Evolutionary conservation across 768 basidiomycete genomes (phyloP), one percentile per base, ranked within the genome.

Genomic region (Podaxis pistillaris): DNA sequence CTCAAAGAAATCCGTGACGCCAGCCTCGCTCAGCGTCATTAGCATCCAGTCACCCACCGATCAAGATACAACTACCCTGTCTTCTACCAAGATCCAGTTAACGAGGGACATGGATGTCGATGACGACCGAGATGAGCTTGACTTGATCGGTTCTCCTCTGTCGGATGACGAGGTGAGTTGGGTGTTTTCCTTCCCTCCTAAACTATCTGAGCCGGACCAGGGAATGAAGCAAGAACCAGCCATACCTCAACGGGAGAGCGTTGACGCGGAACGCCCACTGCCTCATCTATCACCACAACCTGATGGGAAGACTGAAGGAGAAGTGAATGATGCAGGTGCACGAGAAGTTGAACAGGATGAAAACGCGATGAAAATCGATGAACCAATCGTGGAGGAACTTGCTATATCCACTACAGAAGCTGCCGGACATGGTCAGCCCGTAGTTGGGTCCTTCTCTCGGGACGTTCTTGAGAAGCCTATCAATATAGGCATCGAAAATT

Each of bases 121-220:
- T 60, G 74, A 77, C 37, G 71, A 68, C 6, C 69, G 65, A n/a
- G 78, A 80, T 61, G 78, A 80, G 67, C 75, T 81, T 7, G 79
- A 81, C 64, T 68, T 80, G 49, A 71, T 81, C 37, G 73, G 73
- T 2, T 72, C 74, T 53, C 44, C 65, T 15, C 36, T 63, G 36
- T 64, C 67, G 5, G 65, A 64, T 41, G 66, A 68, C 13, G 44
- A 56, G 37, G 60, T 56, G 15, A n/a, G 54, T 38, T n/a, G 22
- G 17, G 15, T 56, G 11, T n/a, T 24, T 36, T 49, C 19, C 26
- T 26, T n/a, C n/a, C 19, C 17, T 15, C 12, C 36, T 26, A 19
- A 24, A 50, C 22, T 9, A 36, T 58, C 36, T 28, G 26, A 60
- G 26, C 44, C n/a, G 40, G 8, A 17, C 36, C 41, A 17, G 36